Evolutionary conservation across 163 green algal genomes (phyloP).

Genomic region (Scenedesmus sp.): DNA sequence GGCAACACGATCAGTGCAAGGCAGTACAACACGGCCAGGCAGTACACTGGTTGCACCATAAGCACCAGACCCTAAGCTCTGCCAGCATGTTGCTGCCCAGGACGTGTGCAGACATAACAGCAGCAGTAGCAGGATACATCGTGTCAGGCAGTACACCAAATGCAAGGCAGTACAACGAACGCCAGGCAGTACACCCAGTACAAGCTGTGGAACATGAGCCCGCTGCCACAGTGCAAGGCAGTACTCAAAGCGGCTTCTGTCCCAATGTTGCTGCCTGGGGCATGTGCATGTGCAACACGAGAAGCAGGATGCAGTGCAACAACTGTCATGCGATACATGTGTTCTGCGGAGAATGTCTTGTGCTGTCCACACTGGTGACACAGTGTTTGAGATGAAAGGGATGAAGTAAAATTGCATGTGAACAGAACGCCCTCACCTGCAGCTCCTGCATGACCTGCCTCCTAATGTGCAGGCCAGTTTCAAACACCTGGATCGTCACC

Average conservation of each 20-base stretch:
- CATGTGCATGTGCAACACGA: too few species aligned
- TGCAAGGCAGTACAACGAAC: neutral
- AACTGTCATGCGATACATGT: too few species aligned
- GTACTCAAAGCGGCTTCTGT: too few species aligned
- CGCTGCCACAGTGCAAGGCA: too few species aligned
- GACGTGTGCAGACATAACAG: neutral
- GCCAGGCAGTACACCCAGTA: neutral
- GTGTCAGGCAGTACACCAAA: neutral
- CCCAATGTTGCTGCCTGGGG: too few species aligned
- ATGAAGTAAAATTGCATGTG: neutral
- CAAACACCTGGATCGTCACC: constrained; percentile 5
- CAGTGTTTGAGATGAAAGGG: too few species aligned
- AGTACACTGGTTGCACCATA: neutral
- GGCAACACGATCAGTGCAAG: neutral
- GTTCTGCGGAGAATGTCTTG: too few species aligned
- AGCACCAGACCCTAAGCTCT: constrained; percentile 11
- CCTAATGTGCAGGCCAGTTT: neutral
- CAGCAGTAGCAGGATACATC: neutral
- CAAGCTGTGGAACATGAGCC: too few species aligned
- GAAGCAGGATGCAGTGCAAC: too few species aligned
- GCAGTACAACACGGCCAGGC: too few species aligned
- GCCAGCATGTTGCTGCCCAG: constrained; percentile 16
- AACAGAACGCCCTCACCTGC: neutral
- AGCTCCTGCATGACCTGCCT: constrained; percentile 18
- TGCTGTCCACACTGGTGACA: too few species aligned